Conservation (phyloP, 257 asterid genomes). For the Echites panduratus region DNA sequence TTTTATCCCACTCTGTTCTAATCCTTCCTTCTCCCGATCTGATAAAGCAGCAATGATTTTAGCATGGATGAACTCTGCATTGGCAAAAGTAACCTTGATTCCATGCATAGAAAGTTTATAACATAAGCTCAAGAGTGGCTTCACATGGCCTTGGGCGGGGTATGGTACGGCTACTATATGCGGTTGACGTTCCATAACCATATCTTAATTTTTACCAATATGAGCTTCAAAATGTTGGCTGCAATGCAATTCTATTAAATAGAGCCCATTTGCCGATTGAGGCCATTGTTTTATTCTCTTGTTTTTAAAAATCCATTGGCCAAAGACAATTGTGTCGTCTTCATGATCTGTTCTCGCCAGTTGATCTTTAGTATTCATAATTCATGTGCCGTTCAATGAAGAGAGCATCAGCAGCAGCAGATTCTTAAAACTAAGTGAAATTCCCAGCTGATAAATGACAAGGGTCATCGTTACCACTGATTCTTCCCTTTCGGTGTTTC, state of each 20-base stretch:
- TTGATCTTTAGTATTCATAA: no score
- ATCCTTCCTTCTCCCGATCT: not conserved
- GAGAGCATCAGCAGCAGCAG: no score
- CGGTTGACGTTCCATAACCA: slow-evolving; percentile 2
- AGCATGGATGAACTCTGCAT: slow-evolving; percentile 31
- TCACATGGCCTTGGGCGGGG: slow-evolving; percentile 55
- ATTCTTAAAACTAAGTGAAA: no score
- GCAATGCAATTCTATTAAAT: not conserved
- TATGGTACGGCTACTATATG: slow-evolving; percentile 34
- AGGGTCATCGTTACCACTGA: no score
- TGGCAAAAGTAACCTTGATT: slow-evolving; percentile 44
- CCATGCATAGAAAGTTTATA: slow-evolving; percentile 34
- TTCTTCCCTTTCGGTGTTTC: no score
- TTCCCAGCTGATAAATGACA: no score
- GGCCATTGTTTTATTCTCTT: not conserved
- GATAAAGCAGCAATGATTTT: slow-evolving; percentile 16
- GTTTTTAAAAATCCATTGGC: not conserved
- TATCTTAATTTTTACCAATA: no score
- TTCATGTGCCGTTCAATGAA: no score
- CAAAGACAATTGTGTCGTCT: no score
- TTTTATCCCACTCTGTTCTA: not conserved
- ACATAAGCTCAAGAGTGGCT: slow-evolving; percentile 41
- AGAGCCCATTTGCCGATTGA: not conserved
- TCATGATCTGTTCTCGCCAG: no score
- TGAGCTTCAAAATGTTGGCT: no score